These are phyloP conservation scores for Phytophthora melonis DNA, from an alignment of 352 stramenopile species.

Conservation along the genomic window DNA sequence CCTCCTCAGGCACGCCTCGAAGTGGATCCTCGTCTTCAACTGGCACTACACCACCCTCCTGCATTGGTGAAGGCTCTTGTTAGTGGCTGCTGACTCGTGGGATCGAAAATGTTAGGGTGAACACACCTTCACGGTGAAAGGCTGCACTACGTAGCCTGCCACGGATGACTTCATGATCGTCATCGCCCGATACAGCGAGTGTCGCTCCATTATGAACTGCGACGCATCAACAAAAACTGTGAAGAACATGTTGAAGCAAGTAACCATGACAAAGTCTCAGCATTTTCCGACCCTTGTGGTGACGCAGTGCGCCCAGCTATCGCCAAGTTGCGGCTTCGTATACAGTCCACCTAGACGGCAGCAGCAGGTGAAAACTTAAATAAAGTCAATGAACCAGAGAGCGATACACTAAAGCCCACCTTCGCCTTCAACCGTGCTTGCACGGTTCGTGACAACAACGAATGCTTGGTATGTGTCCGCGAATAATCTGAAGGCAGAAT, in stretches of 20 bases:
- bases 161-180: slow-evolving; percentile 73
- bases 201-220: slow-evolving; percentile 75
- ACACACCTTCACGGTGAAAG: slow-evolving; percentile 65
- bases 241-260: slow-evolving; percentile 15
- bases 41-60: slow-evolving; percentile 58
- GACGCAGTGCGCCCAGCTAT: slow-evolving; percentile 77
- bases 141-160: slow-evolving; percentile 65
- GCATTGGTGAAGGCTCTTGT: slow-evolving; percentile 1
- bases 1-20: slow-evolving; percentile 29
- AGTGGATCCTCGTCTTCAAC: slow-evolving; percentile 35
- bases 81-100: not conserved
- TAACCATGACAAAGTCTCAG: slow-evolving; percentile 1
- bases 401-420: slow-evolving; percentile 11
- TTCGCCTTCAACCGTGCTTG: slow-evolving; percentile 50
- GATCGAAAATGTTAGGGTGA: not conserved
- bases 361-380: slow-evolving; percentile 10
- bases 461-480: slow-evolving; percentile 75
- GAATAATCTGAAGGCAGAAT: slow-evolving; percentile 51
- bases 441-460: slow-evolving; percentile 73
- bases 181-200: slow-evolving; percentile 57
- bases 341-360: slow-evolving; percentile 53
- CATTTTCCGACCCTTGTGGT: slow-evolving; percentile 54
- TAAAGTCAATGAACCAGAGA: not conserved
- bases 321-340: slow-evolving; percentile 69
- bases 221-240: slow-evolving; percentile 17